phyloP scores from a whole-genome alignment of 108 stramenopile species.

The Cyclotella kingstonii region DNA sequence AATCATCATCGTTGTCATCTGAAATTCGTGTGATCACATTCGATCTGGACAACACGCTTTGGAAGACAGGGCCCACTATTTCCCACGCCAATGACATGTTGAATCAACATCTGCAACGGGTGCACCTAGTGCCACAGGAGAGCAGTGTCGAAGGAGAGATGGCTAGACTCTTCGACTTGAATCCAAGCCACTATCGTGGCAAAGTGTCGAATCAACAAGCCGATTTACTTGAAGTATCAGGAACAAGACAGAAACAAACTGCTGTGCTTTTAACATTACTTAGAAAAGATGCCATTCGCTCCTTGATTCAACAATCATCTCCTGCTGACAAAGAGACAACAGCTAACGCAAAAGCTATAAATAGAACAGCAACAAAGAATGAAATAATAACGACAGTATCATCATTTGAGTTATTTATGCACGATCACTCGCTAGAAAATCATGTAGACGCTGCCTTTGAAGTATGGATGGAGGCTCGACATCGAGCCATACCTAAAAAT shows the following conservation, averaged over 20 bases:
- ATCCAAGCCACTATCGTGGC: constrained; percentile 22
- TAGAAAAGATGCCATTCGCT: constrained; percentile 74
- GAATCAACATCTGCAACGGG: constrained; percentile 40
- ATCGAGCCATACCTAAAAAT: constrained; percentile 58
- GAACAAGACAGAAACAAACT: constrained; percentile 61
- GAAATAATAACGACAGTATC: no score
- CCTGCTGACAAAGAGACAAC: background rate
- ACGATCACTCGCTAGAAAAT: constrained; percentile 2
- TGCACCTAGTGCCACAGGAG: constrained; percentile 36
- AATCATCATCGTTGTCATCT: constrained; percentile 6
- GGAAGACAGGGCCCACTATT: constrained; percentile 74
- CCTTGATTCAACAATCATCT: constrained; percentile 7
- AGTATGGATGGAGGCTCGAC: constrained; percentile 65
- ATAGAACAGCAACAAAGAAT: no score
- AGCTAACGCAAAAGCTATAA: background rate
- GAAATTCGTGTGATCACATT: constrained; percentile 72
- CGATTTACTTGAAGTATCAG: constrained; percentile 54
- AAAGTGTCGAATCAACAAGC: constrained; percentile 7
- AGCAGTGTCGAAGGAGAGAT: constrained; percentile 64
- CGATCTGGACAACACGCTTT: constrained; percentile 85
- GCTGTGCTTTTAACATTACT: constrained; percentile 64
- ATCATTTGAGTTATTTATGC: no score
- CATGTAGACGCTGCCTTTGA: constrained; percentile 59
- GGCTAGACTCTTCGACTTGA: constrained; percentile 56
- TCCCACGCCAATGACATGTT: constrained; percentile 73